Evolutionary conservation across 768 basidiomycete species (phyloP), one percentile per base, ranked within the genome.

Genomic region (Mycena kentingensis): DNA sequence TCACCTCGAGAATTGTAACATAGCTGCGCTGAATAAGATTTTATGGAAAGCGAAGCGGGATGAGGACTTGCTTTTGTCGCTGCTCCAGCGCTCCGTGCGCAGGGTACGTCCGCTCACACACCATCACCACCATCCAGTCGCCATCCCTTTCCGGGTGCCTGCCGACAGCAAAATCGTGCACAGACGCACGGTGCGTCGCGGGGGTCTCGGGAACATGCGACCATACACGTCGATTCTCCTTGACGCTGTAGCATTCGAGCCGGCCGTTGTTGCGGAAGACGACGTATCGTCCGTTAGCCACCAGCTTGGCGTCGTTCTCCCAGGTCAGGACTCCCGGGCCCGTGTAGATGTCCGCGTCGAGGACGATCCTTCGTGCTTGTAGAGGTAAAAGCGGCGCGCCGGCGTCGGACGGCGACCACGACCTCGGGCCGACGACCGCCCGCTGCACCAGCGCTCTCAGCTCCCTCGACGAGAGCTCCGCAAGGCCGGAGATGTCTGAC

Each of bases 191-290:
- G 16, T 32, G 19, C 28, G 8, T 10, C 18, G 37, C 8, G 10
- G 37, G 37, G 37, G 31, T 19, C 8, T 18, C 22, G 25, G 28
- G 19, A 3, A 7, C 16, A 16, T 57, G 42, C 24, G 5, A 36
- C 55, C 55, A 57, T 2, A 57, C 16, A 25, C 28, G 39, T 10
- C 26, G 26, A 26, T 57, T 38, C 29, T 57, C 45, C 27, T 19
- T n/a, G 4, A 57, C 46, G 26, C 11, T 47, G 43, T 37, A 57
- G 16, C 50, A 52, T 13, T 49, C 45, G 28, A 57, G 51, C 3
- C 25, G 16, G 11, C 27, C 27, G n/a, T 22, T 7, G 11, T 44
- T 57, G 4, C 24, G 6, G 41, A 57, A 57, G 3, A 57, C 34
- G 7, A 57, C 46, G 16, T 47, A 52, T 28, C 32, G 5, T 1